Conservation (phyloP, 1,284 basidiomycete species). For the Apiotrichum sp. region DNA sequence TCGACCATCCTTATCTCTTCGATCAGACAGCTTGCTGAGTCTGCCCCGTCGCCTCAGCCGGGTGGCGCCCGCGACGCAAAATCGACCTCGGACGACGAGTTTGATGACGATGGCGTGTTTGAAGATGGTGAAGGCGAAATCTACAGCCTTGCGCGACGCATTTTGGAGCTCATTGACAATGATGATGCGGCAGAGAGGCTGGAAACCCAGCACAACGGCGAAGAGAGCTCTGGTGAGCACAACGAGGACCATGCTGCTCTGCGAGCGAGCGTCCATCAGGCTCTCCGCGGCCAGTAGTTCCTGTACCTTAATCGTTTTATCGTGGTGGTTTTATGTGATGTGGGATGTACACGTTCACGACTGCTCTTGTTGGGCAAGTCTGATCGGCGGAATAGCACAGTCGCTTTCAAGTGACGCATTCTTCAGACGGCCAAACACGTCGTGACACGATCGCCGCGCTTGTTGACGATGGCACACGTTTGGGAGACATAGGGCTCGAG, state of each 20-base stretch:
- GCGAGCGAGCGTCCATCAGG: conserved; percentile 43
- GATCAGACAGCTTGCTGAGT: conserved; percentile 71
- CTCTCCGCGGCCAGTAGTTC: conserved; percentile 25
- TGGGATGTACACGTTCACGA: conserved; percentile 48
- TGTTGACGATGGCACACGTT: too few species aligned
- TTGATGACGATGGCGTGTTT: conserved; percentile 69
- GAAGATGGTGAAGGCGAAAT: conserved; percentile 59
- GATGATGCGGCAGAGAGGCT: conserved; percentile 11
- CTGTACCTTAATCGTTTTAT: not conserved
- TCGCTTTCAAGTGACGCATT: too few species aligned
- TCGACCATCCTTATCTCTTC: conserved; percentile 75
- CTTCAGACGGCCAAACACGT: too few species aligned
- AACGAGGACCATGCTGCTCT: conserved; percentile 35
- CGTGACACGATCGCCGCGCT: too few species aligned
- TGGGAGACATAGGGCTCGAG: too few species aligned
- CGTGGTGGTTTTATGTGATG: too few species aligned
- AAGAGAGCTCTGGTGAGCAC: conserved; percentile 21
- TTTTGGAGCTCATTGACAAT: conserved; percentile 71
- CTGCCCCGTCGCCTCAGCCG: conserved; percentile 60
- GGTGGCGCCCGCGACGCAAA: not conserved
- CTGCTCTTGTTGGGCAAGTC: too few species aligned
- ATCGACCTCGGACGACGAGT: conserved; percentile 52
- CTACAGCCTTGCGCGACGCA: conserved; percentile 71
- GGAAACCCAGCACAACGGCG: conserved; percentile 8
- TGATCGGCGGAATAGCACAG: too few species aligned